Conservation (phyloP, 2,329 filamentous ascomycete species). For the Penicillium sp. region DNA sequence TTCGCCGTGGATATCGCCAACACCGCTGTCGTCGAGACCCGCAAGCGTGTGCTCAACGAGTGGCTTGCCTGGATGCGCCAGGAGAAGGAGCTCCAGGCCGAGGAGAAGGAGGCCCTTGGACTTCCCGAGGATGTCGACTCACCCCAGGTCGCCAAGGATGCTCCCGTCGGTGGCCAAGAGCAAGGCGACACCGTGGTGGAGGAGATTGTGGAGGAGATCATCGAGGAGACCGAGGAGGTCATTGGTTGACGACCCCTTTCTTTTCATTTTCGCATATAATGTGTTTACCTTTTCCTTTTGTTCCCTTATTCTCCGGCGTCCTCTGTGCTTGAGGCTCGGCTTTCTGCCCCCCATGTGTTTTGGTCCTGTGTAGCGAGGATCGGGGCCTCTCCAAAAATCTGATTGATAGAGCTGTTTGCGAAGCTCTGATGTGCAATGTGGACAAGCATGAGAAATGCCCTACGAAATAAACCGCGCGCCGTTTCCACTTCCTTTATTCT, state of each 20-base stretch:
- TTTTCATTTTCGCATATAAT: conserved; percentile 33
- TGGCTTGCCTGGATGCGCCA: conserved; percentile 83
- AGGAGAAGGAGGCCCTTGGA: conserved; percentile 69
- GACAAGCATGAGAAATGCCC: conserved; percentile 32
- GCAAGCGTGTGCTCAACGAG: conserved; percentile 79
- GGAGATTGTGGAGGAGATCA: conserved; percentile 81
- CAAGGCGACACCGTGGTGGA: conserved; percentile 79
- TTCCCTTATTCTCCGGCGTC: conserved; percentile 26
- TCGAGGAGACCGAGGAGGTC: conserved; percentile 81
- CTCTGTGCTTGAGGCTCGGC: conserved; percentile 23
- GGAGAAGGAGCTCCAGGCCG: conserved; percentile 69
- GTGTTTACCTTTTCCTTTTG: conserved; percentile 28
- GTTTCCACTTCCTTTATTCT: conserved; percentile 1
- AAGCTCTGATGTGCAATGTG: conserved; percentile 30
- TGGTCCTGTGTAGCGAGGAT: conserved; percentile 22
- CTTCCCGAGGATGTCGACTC: conserved; percentile 67
- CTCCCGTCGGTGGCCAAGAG: conserved; percentile 59
- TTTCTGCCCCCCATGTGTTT: conserved; percentile 32
- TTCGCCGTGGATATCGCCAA: conserved; percentile 93
- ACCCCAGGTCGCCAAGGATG: conserved; percentile 51
- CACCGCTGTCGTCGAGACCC: conserved; percentile 85
- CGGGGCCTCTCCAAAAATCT: conserved; percentile 27
- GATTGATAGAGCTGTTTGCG: conserved; percentile 27
- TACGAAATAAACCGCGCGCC: conserved; percentile 19
- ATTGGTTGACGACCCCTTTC: conserved; percentile 40